Base-by-base conservation (phyloP, 1,284 basidiomycete genomes). In the Cutaneotrichosporon curvatum region DNA sequence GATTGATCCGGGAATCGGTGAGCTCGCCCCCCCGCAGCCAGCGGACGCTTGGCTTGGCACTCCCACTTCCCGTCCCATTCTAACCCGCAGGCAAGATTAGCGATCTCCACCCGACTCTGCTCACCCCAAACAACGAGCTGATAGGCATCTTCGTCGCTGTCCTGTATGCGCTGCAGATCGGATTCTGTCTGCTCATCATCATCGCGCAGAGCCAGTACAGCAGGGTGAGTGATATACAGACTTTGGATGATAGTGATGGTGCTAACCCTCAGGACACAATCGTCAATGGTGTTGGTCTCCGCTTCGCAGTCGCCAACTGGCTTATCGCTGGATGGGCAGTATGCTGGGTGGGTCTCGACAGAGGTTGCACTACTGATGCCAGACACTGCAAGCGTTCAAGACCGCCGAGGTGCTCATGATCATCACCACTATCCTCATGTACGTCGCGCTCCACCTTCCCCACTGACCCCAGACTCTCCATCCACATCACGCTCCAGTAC, bases 271-370 rank as follows among this genome's bases (percentile, higher is more conserved):
- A 84, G 81, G 76, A 72, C 43, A 78, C 84, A 0, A 68, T 88
- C 5, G 77, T 83, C 1, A 81, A 85, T 58, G 87, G 82, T 6
- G 84, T 89, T 10, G 88, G 88, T 0, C 64, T 85, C 4, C 77
- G 83, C 1, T 77, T 92, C 36, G 84, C 90, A 0, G 63, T 86
- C 21, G 79, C 85, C 4, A 91, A 94, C 62, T 84, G 85, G 77
- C 59, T 85, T 7, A 83, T 88, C 79, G 87, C 84, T 0, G 68
- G 79, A 3, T 92, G 87, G 86, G 84, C 85, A 0, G 78, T 91
- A 34, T 75, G 82, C 54, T 91, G 84, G 79, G 84, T 88, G 57
- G 28, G 78, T 60, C 2, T 3, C 20, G 12, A 4, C 14, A 14
- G 7, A 7, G 21, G 14, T 12, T 1, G 4, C 7, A 28, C 25